phyloP scores from a whole-genome alignment of 2,329 filamentous ascomycete genomes.

The Didymella segeticola region DNA sequence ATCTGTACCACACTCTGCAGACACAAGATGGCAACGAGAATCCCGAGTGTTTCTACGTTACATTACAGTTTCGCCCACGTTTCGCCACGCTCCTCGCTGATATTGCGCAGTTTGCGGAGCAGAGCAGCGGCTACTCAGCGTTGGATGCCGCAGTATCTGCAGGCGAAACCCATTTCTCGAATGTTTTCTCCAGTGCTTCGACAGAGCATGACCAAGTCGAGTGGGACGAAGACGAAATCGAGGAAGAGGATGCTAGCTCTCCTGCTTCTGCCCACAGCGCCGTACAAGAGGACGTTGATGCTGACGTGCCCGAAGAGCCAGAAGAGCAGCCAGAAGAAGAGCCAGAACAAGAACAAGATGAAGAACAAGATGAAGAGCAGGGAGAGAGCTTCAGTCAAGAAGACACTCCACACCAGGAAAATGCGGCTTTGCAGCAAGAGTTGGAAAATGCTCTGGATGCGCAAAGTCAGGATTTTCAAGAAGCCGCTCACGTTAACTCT shows the following conservation, averaged over 20 bases:
- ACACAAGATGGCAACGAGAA: conserved; percentile 63
- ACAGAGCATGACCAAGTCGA: conserved; percentile 29
- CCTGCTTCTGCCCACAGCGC: not conserved
- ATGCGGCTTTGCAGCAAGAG: conserved; percentile 5
- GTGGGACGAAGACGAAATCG: conserved; percentile 27
- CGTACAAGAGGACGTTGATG: not conserved
- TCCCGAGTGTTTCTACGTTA: conserved; percentile 65
- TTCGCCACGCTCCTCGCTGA: conserved; percentile 61
- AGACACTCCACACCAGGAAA: not conserved
- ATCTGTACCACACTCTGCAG: conserved; percentile 65
- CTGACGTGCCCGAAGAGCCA: conserved; percentile 11
- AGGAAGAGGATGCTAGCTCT: conserved; percentile 13
- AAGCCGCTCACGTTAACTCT: not conserved
- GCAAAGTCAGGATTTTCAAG: conserved; percentile 1
- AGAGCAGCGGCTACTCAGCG: conserved; percentile 64
- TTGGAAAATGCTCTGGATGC: not conserved
- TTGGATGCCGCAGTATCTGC: conserved; percentile 45
- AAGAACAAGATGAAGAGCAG: conserved; percentile 3
- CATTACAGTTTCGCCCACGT: conserved; percentile 61
- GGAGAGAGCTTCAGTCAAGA: conserved; percentile 6
- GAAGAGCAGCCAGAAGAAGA: conserved; percentile 2
- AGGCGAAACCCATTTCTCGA: conserved; percentile 37
- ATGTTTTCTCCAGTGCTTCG: conserved; percentile 22
- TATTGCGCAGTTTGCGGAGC: conserved; percentile 59
- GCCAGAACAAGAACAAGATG: not conserved